Percentiles rank a stretch among this genome's conserved stretches.
Conservation (phyloP, 768 basidiomycete species). For the Lactarius hatsudake region DNA sequence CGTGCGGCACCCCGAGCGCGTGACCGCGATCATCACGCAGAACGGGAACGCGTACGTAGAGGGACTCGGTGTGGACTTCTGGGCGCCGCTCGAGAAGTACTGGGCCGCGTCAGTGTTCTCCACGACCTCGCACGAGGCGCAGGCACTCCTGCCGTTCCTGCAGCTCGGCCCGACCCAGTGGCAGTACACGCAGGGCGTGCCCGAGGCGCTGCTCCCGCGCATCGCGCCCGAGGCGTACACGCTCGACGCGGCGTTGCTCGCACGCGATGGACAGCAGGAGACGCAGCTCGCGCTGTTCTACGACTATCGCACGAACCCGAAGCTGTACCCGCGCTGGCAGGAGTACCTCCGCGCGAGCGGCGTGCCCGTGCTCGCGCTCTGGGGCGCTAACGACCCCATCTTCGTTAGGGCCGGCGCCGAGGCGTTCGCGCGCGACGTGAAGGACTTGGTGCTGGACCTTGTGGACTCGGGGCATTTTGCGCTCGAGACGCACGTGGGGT, state of each 20-base stretch:
- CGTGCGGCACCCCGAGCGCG: slow-evolving; percentile 39
- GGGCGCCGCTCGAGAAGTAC: slow-evolving; percentile 36
- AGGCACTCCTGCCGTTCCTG: slow-evolving; percentile 30
- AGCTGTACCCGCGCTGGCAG: slow-evolving; percentile 46
- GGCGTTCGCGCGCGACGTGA: slow-evolving; percentile 41
- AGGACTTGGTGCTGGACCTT: slow-evolving; percentile 39
- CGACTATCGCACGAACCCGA: slow-evolving; percentile 43
- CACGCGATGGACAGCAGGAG: slow-evolving; percentile 40
- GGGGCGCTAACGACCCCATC: slow-evolving; percentile 47
- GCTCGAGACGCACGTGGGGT: slow-evolving; percentile 36
- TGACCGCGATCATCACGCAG: slow-evolving; percentile 46
- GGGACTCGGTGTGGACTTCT: slow-evolving; percentile 42
- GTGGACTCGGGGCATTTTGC: slow-evolving; percentile 49
- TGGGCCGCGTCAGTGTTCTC: slow-evolving; percentile 31
- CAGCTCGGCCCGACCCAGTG: slow-evolving; percentile 37
- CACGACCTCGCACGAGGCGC: slow-evolving; percentile 30
- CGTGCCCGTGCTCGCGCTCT: slow-evolving; percentile 45
- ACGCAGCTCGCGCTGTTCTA: slow-evolving; percentile 45
- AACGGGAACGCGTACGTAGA: slow-evolving; percentile 50
- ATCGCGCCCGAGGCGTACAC: slow-evolving; percentile 41
- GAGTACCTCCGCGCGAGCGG: slow-evolving; percentile 40
- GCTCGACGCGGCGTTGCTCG: slow-evolving; percentile 43
- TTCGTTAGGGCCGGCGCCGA: slow-evolving; percentile 46
- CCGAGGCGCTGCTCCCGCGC: slow-evolving; percentile 33
- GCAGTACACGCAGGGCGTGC: slow-evolving; percentile 40